Conservation (phyloP, 2,329 filamentous ascomycete genomes). For the Fusarium xylarioides region DNA sequence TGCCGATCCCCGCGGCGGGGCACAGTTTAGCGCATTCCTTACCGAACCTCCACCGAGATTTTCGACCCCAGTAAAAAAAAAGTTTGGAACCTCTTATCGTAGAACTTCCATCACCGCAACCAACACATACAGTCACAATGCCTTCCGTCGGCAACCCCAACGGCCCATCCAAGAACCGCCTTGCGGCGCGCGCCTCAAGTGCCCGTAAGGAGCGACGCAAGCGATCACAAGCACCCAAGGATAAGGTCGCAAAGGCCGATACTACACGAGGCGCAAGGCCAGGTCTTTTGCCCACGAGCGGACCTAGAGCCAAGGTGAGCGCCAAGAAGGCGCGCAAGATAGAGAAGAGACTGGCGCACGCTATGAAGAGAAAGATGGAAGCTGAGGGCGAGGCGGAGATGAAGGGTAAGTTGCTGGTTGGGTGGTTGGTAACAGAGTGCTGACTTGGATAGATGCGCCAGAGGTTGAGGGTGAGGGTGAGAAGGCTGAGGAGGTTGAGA, state of each 20-base stretch:
- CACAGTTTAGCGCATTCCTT: conserved; percentile 12
- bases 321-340: conserved; percentile 66
- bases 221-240: conserved; percentile 49
- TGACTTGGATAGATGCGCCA: conserved; percentile 35
- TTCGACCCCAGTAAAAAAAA: conserved; percentile 30
- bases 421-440: not conserved
- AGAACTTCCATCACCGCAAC: conserved; percentile 16
- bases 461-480: conserved; percentile 25
- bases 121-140: conserved; percentile 48
- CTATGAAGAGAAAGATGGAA: conserved; percentile 61
- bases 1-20: conserved; percentile 25
- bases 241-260: conserved; percentile 55
- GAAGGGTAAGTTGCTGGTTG: conserved; percentile 50
- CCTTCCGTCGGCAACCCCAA: conserved; percentile 68
- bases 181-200: conserved; percentile 56
- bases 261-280: conserved; percentile 59
- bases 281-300: conserved; percentile 65
- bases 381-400: conserved; percentile 60
- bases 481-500: conserved; percentile 40
- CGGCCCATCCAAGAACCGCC: conserved; percentile 63
- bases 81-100: conserved; percentile 11
- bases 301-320: conserved; percentile 60
- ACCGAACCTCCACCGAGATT: conserved; percentile 33
- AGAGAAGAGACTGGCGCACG: conserved; percentile 62
- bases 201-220: conserved; percentile 56